Percentiles rank a stretch among this genome's conserved stretches.
These are phyloP conservation scores for Starmerella bombi DNA, from an alignment of 805 yeast genomes.

Conservation along the genomic window DNA sequence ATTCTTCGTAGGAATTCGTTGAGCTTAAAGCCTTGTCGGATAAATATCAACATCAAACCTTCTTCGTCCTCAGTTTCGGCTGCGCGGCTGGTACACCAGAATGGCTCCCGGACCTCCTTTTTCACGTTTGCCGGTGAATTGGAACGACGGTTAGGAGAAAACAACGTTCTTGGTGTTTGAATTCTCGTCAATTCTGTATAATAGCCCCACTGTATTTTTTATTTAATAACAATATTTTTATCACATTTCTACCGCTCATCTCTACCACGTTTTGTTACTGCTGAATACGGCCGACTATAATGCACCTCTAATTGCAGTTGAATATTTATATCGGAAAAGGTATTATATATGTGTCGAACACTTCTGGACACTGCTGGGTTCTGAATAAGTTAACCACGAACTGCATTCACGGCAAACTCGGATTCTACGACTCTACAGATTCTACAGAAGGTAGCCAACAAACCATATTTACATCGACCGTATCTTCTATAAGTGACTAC, in stretches of 20 bases:
- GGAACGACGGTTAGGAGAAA: constrained; percentile 22
- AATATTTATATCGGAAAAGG: no score
- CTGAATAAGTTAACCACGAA: no score
- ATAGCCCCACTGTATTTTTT: neutral
- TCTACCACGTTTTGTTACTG: neutral
- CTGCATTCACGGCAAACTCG: no score
- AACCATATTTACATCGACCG: no score
- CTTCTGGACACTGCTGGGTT: no score
- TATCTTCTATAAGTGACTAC: no score
- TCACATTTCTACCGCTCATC: neutral
- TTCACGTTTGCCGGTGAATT: constrained; percentile 24
- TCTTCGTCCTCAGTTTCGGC: constrained; percentile 15
- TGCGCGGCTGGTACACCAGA: constrained; percentile 21
- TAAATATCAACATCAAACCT: constrained; percentile 20
- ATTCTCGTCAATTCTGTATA: neutral
- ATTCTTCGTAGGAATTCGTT: constrained; percentile 28
- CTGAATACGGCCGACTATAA: no score
- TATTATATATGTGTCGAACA: no score
- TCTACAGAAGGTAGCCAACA: no score
- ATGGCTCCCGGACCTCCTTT: constrained; percentile 25
- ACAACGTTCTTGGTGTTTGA: constrained; percentile 4
- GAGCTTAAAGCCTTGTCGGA: constrained; percentile 25
- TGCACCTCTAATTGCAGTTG: no score
- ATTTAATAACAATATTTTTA: neutral
- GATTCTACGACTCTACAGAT: no score